Percentiles rank a stretch among this genome's conserved stretches.
These are phyloP conservation scores for Collybia sp. DNA, from an alignment of 768 basidiomycete species.

Conservation along the genomic window DNA sequence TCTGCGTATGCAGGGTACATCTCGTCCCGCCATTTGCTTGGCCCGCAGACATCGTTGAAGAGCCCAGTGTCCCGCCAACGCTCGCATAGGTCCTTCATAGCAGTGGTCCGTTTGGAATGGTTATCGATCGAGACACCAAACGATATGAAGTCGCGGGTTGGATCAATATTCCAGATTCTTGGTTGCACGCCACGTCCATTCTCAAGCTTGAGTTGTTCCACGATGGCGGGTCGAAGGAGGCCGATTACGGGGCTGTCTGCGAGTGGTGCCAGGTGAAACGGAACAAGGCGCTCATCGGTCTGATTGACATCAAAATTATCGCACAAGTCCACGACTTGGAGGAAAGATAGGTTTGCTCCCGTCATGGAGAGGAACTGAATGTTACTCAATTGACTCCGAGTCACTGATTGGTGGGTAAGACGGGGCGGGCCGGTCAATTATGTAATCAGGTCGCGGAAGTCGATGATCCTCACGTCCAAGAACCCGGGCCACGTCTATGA, in stretches of 20 bases:
- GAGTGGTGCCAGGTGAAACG: constrained; percentile 50
- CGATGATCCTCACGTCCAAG: too few relatives aligned
- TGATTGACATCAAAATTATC: constrained; percentile 54
- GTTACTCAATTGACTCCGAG: constrained; percentile 13
- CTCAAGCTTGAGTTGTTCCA: constrained; percentile 50
- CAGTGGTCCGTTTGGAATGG: constrained; percentile 52
- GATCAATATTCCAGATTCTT: constrained; percentile 37
- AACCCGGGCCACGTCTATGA: too few relatives aligned
- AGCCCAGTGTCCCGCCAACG: constrained; percentile 67
- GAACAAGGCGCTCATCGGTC: constrained; percentile 41
- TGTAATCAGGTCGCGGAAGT: too few relatives aligned
- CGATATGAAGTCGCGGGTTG: constrained; percentile 14
- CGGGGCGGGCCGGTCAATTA: too few relatives aligned
- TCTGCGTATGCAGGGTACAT: constrained; percentile 72
- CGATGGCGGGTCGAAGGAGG: constrained; percentile 51
- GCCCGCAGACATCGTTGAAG: constrained; percentile 64
- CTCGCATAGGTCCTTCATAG: constrained; percentile 64
- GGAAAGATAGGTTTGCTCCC: constrained; percentile 33
- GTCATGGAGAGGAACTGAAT: constrained; percentile 8
- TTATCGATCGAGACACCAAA: constrained; percentile 51
- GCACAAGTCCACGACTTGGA: constrained; percentile 64
- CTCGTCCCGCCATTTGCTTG: constrained; percentile 82
- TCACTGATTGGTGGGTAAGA: too few relatives aligned
- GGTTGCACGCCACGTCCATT: constrained; percentile 33
- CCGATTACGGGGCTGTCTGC: constrained; percentile 53